Percentiles rank a stretch among this genome's conserved stretches.
Evolutionary conservation across 176 grass and related monocot species (phyloP).

Genomic region (Canna indica): DNA sequence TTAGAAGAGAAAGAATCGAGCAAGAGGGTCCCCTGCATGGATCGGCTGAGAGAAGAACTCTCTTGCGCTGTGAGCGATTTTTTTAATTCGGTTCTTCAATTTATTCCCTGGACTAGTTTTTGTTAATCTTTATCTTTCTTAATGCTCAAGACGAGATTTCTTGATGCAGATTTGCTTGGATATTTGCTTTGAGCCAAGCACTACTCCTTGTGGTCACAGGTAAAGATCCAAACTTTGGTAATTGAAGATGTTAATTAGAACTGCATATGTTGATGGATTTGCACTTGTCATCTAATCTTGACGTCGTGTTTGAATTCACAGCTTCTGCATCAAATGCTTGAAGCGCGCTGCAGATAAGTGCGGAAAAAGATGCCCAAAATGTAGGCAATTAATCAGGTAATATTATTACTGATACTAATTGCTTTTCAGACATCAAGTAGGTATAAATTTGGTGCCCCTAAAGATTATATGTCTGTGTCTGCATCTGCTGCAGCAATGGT

Average conservation of each 20-base stretch:
- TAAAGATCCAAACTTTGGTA: conserved; percentile 14
- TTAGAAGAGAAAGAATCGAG: conserved; percentile 14
- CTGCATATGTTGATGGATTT: no score
- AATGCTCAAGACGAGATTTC: neutral
- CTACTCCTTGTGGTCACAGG: conserved; percentile 75
- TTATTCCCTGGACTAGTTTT: conserved; percentile 7
- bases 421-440: no score
- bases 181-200: conserved; percentile 76
- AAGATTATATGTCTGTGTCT: no score
- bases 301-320: conserved; percentile 20
- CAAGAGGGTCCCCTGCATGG: conserved; percentile 45
- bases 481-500: conserved; percentile 52
- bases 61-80: conserved; percentile 61
- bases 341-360: conserved; percentile 63
- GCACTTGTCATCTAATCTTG: neutral
- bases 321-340: conserved; percentile 87
- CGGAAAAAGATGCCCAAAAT: conserved; percentile 80
- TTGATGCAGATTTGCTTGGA: conserved; percentile 73
- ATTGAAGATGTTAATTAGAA: no score
- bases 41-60: conserved; percentile 77
- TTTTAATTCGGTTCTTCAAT: neutral
- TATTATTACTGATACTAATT: no score
- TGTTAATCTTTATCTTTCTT: neutral
- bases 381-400: conserved; percentile 79
- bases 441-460: no score